Base-by-base conservation (phyloP, 2,329 filamentous ascomycete genomes). In the Bipolaris bicolor region DNA sequence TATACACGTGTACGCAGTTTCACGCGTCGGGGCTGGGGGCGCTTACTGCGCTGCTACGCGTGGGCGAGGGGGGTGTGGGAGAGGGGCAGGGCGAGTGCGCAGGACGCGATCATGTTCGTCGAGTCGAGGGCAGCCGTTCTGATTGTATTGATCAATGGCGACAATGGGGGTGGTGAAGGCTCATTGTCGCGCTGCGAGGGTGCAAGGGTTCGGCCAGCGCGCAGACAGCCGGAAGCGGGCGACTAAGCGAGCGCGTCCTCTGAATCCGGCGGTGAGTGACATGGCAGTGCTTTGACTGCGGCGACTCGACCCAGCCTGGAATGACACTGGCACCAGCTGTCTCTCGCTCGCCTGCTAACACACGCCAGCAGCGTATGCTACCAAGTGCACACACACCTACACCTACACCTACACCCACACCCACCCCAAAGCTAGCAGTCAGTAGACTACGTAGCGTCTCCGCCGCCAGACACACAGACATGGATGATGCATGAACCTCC, bases 1-100 rank as follows among this genome's bases (percentile, higher is more conserved):
- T 58, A 68, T 66, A 73, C 68, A 69, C 66, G 68, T 67, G 60
- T 61, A 55, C 52, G 29, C 58, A 57, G 58, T 53, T 54, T 63
- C 47, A 71, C 67, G 73, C 71, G 68, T 75, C 67, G 51, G 62
- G 52, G 52, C 49, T 44, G 43, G 56, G 33, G 48, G 41, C 29
- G 34, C 41, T 52, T 52, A 49, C 49, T 55, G 60, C 52, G 36
- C 64, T 68, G 52, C 40, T 53, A 41, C 15, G 53, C 26, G 41
- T 24, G 29, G 36, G 57, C 49, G 34, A 41, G 46, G 49, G 57
- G 34, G 20, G 56, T 57, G 40, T 50, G 54, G 49, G 46, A 52
- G 40, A 49, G 51, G 53, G 47, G 41, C 34, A 60, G 37, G 46
- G 51, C 45, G 56, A 57, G 49, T 43, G 48, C 56, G 45, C 45